Evolutionary conservation across 179 eudicot species (phyloP).

Genomic region (Vitellaria paradoxa): DNA sequence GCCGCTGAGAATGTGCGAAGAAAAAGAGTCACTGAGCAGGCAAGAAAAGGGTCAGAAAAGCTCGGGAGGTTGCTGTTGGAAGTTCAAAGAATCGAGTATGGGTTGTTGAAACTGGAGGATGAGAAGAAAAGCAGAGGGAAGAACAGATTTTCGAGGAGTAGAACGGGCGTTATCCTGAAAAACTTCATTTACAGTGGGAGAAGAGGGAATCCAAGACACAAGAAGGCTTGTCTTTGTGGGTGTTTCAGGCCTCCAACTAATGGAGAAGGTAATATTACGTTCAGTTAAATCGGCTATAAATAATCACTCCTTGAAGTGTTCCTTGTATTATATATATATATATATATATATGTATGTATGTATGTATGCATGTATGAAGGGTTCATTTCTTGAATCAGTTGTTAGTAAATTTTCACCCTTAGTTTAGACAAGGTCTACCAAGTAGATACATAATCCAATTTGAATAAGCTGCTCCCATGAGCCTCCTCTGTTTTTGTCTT

Average conservation of each 20-base stretch:
- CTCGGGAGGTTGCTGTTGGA: slow-evolving; percentile 64
- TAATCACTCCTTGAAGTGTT: neutral
- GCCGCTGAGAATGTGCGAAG: slow-evolving; percentile 32
- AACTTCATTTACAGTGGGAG: slow-evolving; percentile 54
- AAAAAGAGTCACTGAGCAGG: slow-evolving; percentile 54
- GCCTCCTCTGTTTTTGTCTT: neutral
- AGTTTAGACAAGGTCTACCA: slow-evolving; percentile 12
- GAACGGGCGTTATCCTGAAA: slow-evolving; percentile 46
- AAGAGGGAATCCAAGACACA: slow-evolving; percentile 42
- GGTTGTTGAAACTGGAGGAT: slow-evolving; percentile 50
- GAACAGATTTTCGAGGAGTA: slow-evolving; percentile 44
- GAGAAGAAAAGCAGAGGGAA: slow-evolving; percentile 55
- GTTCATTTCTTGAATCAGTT: slow-evolving; percentile 13
- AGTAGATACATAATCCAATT: slow-evolving; percentile 23
- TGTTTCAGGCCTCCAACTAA: slow-evolving; percentile 52
- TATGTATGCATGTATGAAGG: neutral
- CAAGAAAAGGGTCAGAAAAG: slow-evolving; percentile 66
- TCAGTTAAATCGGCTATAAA: slow-evolving; percentile 1
- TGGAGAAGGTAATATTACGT: slow-evolving; percentile 11
- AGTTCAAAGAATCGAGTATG: slow-evolving; percentile 62
- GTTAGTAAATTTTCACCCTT: slow-evolving; percentile 13
- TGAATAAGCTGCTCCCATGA: slow-evolving; percentile 14
- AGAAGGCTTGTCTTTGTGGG: slow-evolving; percentile 61
- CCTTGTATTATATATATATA: neutral
- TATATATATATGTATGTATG: no score